A percentile compares a stretch with the other conserved stretches of the same genome.
These are phyloP conservation scores for Posidonia australis DNA, from an alignment of 106 monocot species.

Conservation along the genomic window DNA sequence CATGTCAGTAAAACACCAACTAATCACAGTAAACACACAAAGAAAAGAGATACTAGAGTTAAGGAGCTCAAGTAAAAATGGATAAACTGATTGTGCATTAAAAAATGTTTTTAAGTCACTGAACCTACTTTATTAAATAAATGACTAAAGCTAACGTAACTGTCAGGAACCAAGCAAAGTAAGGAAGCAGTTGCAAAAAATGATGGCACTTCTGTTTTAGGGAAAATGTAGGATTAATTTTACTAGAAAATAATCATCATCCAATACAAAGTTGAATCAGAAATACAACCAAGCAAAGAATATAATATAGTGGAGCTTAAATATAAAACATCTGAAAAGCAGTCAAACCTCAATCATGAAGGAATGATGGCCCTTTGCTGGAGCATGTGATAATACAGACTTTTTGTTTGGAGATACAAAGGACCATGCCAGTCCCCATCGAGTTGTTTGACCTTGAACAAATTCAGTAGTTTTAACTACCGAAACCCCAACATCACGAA, in stretches of 20 bases:
- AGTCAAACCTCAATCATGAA: slow-evolving; percentile 78
- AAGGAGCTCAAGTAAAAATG: too few species aligned
- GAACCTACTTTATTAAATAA: too few species aligned
- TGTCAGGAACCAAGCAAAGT: too few species aligned
- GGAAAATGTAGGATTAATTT: too few species aligned
- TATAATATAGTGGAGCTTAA: not conserved
- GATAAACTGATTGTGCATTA: too few species aligned
- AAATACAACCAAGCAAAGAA: too few species aligned
- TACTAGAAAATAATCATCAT: too few species aligned
- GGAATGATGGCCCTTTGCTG: slow-evolving; percentile 38
- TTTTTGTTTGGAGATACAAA: slow-evolving; percentile 59
- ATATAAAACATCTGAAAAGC: not conserved
- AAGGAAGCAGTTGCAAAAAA: too few species aligned
- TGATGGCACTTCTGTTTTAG: too few species aligned
- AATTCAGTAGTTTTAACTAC: slow-evolving; percentile 94
- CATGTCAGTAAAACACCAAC: not conserved
- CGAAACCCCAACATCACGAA: slow-evolving; percentile 59
- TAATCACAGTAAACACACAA: not conserved
- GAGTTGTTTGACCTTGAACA: slow-evolving; percentile 85
- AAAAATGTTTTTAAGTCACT: too few species aligned
- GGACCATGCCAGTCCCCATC: slow-evolving; percentile 99
- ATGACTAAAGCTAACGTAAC: too few species aligned
- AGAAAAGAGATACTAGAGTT: not conserved
- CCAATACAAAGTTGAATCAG: too few species aligned
- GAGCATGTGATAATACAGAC: slow-evolving; percentile 23